A percentile compares a stretch with the other conserved stretches of the same genome.
Conservation (phyloP, 768 basidiomycete genomes). For the Lactarius trivialis region DNA sequence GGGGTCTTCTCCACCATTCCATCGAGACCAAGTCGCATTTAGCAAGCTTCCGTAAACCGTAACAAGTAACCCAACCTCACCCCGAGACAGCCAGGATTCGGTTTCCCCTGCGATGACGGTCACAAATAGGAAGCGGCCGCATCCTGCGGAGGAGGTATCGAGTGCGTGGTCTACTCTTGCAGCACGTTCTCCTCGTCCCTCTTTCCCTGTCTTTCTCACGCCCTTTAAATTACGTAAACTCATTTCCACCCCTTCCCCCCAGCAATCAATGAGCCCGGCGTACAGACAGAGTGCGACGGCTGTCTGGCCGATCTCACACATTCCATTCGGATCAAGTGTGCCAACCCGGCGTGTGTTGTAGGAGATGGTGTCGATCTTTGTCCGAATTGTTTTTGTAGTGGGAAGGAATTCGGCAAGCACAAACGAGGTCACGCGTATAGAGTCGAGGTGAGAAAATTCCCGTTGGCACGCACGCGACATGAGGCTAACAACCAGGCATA, state of each 20-base stretch:
- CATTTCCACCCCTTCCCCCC: conserved; percentile 3
- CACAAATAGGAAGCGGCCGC: conserved; percentile 59
- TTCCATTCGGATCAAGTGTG: conserved; percentile 95
- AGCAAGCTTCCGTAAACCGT: background rate
- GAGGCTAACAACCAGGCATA: conserved; percentile 12
- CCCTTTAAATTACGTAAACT: conserved; percentile 27
- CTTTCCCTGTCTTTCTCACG: conserved; percentile 27
- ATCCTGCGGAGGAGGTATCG: conserved; percentile 58
- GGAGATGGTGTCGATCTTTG: conserved; percentile 89
- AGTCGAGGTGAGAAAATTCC: conserved; percentile 61
- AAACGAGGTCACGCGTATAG: conserved; percentile 85
- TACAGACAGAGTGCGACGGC: conserved; percentile 77
- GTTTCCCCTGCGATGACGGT: conserved; percentile 44
- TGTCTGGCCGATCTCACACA: conserved; percentile 89
- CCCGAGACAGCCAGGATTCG: background rate
- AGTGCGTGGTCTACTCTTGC: conserved; percentile 34
- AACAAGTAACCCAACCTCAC: background rate
- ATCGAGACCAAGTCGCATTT: background rate
- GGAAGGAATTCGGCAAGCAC: conserved; percentile 83
- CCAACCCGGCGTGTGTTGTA: conserved; percentile 67
- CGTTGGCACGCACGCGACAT: background rate
- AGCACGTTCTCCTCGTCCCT: conserved; percentile 20
- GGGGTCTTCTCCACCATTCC: background rate
- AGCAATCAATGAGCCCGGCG: conserved; percentile 77
- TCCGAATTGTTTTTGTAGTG: conserved; percentile 85